A percentile compares a stretch with the other conserved stretches of the same genome.
Conservation (phyloP, 192 early-diverging fungal genomes). For the Diversispora epigaea region DNA sequence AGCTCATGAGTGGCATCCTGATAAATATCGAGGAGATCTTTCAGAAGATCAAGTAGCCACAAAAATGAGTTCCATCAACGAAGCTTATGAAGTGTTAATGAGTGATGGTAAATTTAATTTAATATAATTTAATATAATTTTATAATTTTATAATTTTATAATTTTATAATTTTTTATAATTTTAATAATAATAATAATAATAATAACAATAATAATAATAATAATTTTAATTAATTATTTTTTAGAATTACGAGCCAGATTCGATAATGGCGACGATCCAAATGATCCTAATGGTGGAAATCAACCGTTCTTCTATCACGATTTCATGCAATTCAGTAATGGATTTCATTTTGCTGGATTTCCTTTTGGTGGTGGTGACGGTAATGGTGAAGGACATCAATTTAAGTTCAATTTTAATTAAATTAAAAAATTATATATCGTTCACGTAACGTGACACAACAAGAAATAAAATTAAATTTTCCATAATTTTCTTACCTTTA, state of each 20-base stretch:
- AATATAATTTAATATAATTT: background rate
- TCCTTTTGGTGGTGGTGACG: constrained; percentile 12
- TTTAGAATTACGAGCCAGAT: constrained; percentile 58
- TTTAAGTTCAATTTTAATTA: background rate
- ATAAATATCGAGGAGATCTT: constrained; percentile 77
- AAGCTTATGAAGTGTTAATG: constrained; percentile 85
- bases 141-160: constrained; percentile 1
- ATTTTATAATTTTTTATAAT: no score
- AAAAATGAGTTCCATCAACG: constrained; percentile 93
- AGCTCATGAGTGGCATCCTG: constrained; percentile 86
- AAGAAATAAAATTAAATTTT: no score
- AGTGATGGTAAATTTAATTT: constrained; percentile 50
- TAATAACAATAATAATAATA: background rate
- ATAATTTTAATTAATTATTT: background rate
- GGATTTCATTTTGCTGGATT: constrained; percentile 7
- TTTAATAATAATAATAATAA: background rate
- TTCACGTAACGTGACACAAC: no score
- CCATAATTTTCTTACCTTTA: no score
- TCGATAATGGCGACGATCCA: constrained; percentile 78
- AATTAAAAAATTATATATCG: background rate
- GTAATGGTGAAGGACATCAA: background rate
- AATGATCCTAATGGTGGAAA: constrained; percentile 56
- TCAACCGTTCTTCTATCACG: background rate
- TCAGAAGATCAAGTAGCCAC: constrained; percentile 71
- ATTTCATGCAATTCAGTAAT: constrained; percentile 9